Evolutionary conservation across 2,329 filamentous ascomycete species (phyloP).

Genomic region (Beauveria sp.): DNA sequence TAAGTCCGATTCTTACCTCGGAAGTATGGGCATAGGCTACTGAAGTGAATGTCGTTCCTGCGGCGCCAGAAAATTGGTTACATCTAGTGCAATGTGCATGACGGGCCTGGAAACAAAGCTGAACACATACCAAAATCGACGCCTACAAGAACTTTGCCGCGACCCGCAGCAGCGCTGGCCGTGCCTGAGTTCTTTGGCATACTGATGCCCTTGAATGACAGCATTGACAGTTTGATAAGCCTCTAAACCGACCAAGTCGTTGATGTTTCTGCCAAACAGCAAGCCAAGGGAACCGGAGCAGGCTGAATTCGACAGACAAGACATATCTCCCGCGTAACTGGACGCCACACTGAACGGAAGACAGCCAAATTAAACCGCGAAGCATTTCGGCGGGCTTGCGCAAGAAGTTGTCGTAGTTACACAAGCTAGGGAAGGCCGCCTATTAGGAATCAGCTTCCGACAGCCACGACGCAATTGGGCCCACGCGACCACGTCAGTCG

Average conservation of each 20-base stretch:
- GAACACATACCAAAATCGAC: conserved; percentile 1
- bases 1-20: neutral
- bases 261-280: neutral
- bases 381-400: neutral
- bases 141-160: conserved; percentile 1
- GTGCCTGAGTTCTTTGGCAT: neutral
- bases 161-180: neutral
- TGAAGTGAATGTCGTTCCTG: neutral
- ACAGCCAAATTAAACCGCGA: neutral
- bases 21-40: neutral
- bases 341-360: neutral
- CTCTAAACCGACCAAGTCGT: neutral
- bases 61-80: neutral
- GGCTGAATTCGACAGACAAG: neutral
- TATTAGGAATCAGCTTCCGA: neutral
- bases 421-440: neutral
- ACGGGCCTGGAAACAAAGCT: neutral
- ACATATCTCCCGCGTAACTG: neutral
- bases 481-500: neutral
- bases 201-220: neutral
- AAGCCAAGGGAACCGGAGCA: neutral
- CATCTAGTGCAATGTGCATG: neutral
- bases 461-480: neutral
- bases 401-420: neutral
- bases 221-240: neutral